Evolutionary conservation across 805 yeast genomes (phyloP).

Genomic region (Myxozyma geophila): DNA sequence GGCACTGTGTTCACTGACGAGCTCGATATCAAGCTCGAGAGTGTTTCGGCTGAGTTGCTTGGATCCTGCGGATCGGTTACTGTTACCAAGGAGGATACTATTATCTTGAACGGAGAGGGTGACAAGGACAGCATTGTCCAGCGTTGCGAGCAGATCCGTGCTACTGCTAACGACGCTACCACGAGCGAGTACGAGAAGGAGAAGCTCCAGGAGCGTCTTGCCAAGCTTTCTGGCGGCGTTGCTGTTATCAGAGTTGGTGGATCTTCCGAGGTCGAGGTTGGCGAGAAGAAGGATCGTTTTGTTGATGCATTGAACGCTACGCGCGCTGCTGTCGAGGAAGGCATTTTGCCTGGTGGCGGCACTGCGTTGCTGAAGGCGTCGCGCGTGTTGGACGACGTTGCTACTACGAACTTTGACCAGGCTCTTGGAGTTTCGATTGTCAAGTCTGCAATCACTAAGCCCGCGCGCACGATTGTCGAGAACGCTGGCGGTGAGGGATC

Average conservation of each 20-base stretch:
- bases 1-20: slow-evolving; percentile 90
- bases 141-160: slow-evolving; percentile 93
- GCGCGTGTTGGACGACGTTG: slow-evolving; percentile 60
- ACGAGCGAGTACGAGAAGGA: slow-evolving; percentile 91
- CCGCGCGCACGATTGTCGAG: slow-evolving; percentile 93
- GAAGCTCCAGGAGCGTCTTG: slow-evolving; percentile 95
- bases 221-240: slow-evolving; percentile 97
- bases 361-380: slow-evolving; percentile 95
- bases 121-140: slow-evolving; percentile 74
- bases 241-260: slow-evolving; percentile 99
- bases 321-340: slow-evolving; percentile 98
- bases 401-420: slow-evolving; percentile 90
- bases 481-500: slow-evolving; percentile 98
- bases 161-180: slow-evolving; percentile 70
- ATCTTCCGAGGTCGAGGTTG: slow-evolving; percentile 94
- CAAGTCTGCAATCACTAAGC: slow-evolving; percentile 88
- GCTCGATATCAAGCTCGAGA: slow-evolving; percentile 92
- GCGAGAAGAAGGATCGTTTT: slow-evolving; percentile 98
- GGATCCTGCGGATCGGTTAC: slow-evolving; percentile 92
- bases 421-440: slow-evolving; percentile 94
- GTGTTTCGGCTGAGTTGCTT: slow-evolving; percentile 84
- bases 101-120: slow-evolving; percentile 91
- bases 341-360: slow-evolving; percentile 99
- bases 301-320: slow-evolving; percentile 99
- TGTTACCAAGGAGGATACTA: slow-evolving; percentile 94